Percentiles rank a stretch among this genome's conserved stretches.
phyloP scores from a whole-genome alignment of 768 basidiomycete species.

The Trametes punicea region DNA sequence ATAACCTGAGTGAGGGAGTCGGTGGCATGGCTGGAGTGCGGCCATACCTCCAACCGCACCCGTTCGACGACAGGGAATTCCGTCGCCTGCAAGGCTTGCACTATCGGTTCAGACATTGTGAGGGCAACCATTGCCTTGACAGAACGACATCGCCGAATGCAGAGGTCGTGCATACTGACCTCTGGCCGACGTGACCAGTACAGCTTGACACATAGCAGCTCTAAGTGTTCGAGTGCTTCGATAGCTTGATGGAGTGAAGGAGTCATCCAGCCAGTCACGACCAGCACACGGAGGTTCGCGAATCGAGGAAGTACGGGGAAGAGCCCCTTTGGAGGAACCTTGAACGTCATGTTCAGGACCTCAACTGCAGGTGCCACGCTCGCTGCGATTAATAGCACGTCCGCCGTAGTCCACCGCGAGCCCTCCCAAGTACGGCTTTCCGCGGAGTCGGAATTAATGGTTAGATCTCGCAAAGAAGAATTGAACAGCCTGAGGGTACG shows the following conservation, averaged over 20 bases:
- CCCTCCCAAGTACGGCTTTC: background rate
- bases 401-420: background rate
- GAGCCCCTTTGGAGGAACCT: background rate
- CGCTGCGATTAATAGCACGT: background rate
- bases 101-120: background rate
- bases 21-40: constrained; percentile 8
- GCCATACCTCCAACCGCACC: constrained; percentile 1
- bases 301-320: background rate
- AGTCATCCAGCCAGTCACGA: constrained; percentile 9
- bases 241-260: constrained; percentile 3
- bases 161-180: background rate
- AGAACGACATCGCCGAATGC: background rate
- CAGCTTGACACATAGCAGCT: constrained; percentile 5
- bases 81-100: background rate
- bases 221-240: background rate
- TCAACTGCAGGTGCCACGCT: background rate
- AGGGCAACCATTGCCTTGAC: constrained; percentile 1
- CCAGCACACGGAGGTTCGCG: background rate
- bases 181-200: constrained; percentile 6
- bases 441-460: background rate
- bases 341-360: constrained; percentile 5
- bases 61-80: constrained; percentile 1
- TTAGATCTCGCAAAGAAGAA: background rate
- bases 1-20: background rate
- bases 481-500: constrained; percentile 1